Base-by-base conservation (phyloP, 192 early-diverging fungal species). In the Dissophora ornata region DNA sequence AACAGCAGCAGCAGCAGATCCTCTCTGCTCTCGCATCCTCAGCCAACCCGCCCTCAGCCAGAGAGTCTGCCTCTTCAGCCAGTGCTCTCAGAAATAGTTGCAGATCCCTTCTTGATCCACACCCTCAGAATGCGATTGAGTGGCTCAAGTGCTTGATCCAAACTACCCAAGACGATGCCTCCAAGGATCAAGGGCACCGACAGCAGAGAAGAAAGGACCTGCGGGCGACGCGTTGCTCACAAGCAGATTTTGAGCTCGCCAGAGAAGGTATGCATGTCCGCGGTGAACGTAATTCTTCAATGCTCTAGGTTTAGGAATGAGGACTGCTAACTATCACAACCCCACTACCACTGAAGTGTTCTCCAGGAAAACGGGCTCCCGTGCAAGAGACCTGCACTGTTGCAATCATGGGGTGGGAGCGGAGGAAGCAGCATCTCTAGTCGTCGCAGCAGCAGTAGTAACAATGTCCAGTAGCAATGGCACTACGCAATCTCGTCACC, bases 71-170 rank as follows among this genome's bases (percentile, higher is more conserved):
- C n/a, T n/a, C n/a, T n/a, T n/a, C n/a, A n/a, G n/a, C n/a, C n/a
- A n/a, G n/a, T n/a, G n/a, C n/a, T n/a, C n/a, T n/a, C 36, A 38
- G 36, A 5, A 38, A 12, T 12, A 38, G 13, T 24, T 77, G 73
- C 25, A 53, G 38, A 51, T 62, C 73, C 1, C 47, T 77, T 16
- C 38, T 67, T 24, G 63, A 75, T 42, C 50, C 62, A 13, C 63
- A 29, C 9, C 45, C 63, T 16, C 32, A 47, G 21, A 55, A 62
- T 13, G 38, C 63, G 21, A 44, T 67, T 4, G 73, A 67, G 45
- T 77, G 73, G 64, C 47, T 77, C 45, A 67, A 67, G 41, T 77
- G 73, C 52, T 25, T 77, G 13, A 62, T 77, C 57, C 63, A 66
- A n/a, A 64, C 71, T 12, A 26, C 48, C 24, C 32, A 54, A 10